Evolutionary conservation across 225 moss, liverwort and hornwort species (phyloP), one percentile per base, ranked within the genome.

Genomic region (Sphagnum tenellum): DNA sequence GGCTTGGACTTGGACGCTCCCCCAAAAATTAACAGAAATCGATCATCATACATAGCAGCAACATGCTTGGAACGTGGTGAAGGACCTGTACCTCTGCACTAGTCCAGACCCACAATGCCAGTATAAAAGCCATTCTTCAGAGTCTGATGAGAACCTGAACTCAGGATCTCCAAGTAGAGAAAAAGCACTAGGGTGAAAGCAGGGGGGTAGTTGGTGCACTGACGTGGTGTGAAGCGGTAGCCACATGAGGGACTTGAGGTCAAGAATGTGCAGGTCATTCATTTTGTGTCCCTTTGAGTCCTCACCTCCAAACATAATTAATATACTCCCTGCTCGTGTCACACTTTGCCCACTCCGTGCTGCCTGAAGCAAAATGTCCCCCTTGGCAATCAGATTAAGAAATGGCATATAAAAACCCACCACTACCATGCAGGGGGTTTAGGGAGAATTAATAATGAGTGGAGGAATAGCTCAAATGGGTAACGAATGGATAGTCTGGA

Each of bases 291-390:
- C 98, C 73, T 84, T 93, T 3, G 61, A 50, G 53, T 86, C 89
- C 71, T 98, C 98, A 48, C 98, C 98, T 59, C 98, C 98, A 63
- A 98, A 90, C 93, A 98, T 90, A 53, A 98, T 86, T 62, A 98
- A 84, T 60, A 98, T 90, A 55, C 93, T 90, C 54, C 98, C 98
- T 59, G 98, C 98, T 71, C 98, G 85, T 12, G 90, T 93, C 48
- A 98, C 98, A 62, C 77, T 92, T 64, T 98, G 98, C 52, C 98
- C 93, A 79, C 89, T 83, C 51, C 98, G 83, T 49, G 98, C 89
- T 55, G 78, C 57, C 98, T 98, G 83, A 56, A 75, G 50, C 49
- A 29, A 1, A 29, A 29, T 29, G 29, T 29, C 29, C 29, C 29
- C 29, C 29, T 29, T 29, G 29, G 29, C 29, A 29, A 29, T 29